phyloP scores from a whole-genome alignment of 2,329 filamentous ascomycete species.

The Dryadomyces quercus-mongolicae region DNA sequence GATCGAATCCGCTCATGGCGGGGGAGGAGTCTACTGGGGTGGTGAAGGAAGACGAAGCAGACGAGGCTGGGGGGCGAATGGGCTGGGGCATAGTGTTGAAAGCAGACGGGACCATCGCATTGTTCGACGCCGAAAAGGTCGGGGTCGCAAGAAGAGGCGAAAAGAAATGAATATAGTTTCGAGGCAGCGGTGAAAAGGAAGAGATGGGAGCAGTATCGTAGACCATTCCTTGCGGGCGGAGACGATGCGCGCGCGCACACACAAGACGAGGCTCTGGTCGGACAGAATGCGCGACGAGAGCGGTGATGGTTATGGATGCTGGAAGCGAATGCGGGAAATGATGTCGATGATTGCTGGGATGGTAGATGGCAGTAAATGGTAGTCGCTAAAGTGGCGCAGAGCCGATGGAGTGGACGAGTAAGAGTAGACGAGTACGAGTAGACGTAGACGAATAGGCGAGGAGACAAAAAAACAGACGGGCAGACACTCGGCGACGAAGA shows the following conservation, averaged over 20 bases:
- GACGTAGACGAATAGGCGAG: too few species aligned
- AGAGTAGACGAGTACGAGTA: too few species aligned
- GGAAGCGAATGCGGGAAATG: background rate
- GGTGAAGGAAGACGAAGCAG: constrained; percentile 19
- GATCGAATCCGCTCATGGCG: constrained; percentile 24
- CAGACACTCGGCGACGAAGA: too few species aligned
- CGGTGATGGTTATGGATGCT: background rate
- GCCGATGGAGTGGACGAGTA: too few species aligned
- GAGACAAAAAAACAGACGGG: background rate
- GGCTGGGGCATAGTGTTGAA: constrained; percentile 28
- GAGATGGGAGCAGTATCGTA: background rate
- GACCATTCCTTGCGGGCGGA: background rate
- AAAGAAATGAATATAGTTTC: background rate
- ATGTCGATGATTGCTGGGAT: too few species aligned
- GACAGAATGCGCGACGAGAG: background rate
- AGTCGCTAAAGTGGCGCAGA: too few species aligned
- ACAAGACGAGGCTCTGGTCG: background rate
- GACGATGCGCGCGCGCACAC: background rate
- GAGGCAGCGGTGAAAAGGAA: background rate
- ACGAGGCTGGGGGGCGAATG: constrained; percentile 21
- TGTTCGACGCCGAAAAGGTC: constrained; percentile 17
- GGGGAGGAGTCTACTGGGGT: constrained; percentile 20
- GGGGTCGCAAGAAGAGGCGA: constrained; percentile 8
- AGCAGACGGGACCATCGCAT: constrained; percentile 31
- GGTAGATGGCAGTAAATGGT: too few species aligned